phyloP scores from a whole-genome alignment of 768 basidiomycete species.

The Trametes cubensis region DNA sequence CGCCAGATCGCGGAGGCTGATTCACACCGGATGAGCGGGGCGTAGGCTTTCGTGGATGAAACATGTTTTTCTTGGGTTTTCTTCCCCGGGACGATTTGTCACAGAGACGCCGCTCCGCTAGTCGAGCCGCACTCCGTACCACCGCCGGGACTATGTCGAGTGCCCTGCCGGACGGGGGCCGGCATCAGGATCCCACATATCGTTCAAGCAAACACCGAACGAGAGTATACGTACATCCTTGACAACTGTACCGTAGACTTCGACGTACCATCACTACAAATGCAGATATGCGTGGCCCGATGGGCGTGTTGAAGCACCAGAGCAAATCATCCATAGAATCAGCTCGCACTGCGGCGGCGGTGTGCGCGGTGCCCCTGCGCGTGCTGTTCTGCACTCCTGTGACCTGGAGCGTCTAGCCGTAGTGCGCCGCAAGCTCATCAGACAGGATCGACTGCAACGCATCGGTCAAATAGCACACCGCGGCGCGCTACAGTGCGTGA shows the following conservation, averaged over 20 bases:
- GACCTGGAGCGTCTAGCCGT: not conserved
- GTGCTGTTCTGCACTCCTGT: no score
- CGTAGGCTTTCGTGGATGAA: no score
- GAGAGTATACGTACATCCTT: no score
- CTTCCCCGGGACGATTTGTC: not conserved
- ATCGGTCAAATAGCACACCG: not conserved
- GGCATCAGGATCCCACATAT: slow-evolving; percentile 1
- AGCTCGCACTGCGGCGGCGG: no score
- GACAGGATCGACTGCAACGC: not conserved
- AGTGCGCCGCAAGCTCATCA: slow-evolving; percentile 1
- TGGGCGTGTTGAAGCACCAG: no score
- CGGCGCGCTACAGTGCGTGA: not conserved
- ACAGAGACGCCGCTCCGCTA: no score
- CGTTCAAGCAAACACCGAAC: no score
- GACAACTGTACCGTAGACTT: no score
- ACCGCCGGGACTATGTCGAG: slow-evolving; percentile 1
- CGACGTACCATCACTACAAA: no score
- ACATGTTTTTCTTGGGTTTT: not conserved
- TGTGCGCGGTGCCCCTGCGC: no score
- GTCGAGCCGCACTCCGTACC: no score
- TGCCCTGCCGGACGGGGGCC: slow-evolving; percentile 14
- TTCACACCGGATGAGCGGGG: not conserved
- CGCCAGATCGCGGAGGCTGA: not conserved
- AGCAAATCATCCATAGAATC: not conserved
- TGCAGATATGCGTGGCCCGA: no score